Base-by-base conservation (phyloP, 2,329 filamentous ascomycete genomes). In the Blastomyces gilchristii region DNA sequence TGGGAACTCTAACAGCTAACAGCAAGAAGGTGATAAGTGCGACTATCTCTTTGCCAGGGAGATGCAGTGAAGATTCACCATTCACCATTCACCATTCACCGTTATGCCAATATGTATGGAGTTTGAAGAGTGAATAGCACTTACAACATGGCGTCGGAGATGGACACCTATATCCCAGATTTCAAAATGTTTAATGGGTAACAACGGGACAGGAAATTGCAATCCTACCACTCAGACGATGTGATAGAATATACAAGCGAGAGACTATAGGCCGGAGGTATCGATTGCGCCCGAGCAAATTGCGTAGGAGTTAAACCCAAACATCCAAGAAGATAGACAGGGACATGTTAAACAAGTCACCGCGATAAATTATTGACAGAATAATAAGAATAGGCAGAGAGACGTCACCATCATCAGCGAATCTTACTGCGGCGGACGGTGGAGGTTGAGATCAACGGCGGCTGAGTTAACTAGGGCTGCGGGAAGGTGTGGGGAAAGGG, bases 111-210 rank as follows among this genome's bases (percentile, higher is more conserved):
- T 61, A n/a, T 16, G 49, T 18, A 16, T 22, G 9, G 41, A 14
- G 45, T 50, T 18, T 2, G 18, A 1, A 39, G 7, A 58, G 14
- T 58, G 39, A 18, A 50, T 52, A 41, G 6, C 39, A 60, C 68
- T 69, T 69, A 69, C 68, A 69, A 69, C 68, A 69, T 69, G 66
- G 64, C 56, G 67, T 63, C 64, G 59, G 45, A 53, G 11, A 41
- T 22, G 52, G 12, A 57, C 34, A 9, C 43, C 16, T 57, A 39
- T 57, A 57, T 41, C 37, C 37, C 25, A 41, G 6, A 31, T 34
- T 7, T 8, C 11, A 47, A 28, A 43, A 31, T 18, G 34, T 6
- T 25, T 45, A 22, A 43, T 41, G 11, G 37, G 12, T 5, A 45
- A 12, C 22, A 16, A 37, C 7, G 14, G n/a, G 5, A 25, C 37